phyloP scores from a whole-genome alignment of 164 flowering plant species.

The Pachysandra terminalis region DNA sequence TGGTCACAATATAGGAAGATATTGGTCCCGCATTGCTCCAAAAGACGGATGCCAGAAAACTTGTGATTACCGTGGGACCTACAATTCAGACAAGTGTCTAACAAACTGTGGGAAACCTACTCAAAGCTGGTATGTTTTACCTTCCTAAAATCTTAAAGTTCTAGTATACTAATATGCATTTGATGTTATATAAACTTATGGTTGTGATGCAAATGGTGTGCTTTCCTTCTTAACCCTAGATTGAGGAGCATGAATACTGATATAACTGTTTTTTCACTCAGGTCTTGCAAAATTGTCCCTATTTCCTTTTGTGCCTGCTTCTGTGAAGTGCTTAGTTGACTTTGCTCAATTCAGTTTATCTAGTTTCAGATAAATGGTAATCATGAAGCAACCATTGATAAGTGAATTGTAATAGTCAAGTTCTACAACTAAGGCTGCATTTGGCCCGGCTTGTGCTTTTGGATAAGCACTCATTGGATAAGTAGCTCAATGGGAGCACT shows the following conservation, averaged over 20 bases:
- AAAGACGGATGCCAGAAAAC: slow-evolving; percentile 58
- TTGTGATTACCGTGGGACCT: slow-evolving; percentile 88
- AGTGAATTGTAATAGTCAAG: no score
- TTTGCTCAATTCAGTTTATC: not conserved
- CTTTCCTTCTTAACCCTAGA: not conserved
- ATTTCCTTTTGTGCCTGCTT: not conserved
- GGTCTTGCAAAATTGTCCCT: not conserved
- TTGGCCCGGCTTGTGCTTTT: no score
- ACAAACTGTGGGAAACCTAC: slow-evolving; percentile 86
- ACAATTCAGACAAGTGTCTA: slow-evolving; percentile 53
- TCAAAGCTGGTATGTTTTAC: slow-evolving; percentile 57
- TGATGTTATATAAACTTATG: not conserved
- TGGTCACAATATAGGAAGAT: slow-evolving; percentile 89
- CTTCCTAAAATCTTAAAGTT: not conserved
- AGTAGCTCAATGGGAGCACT: no score
- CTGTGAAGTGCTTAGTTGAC: not conserved
- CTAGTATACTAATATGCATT: not conserved
- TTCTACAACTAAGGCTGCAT: no score
- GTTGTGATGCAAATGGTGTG: not conserved
- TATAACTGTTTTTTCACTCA: not conserved
- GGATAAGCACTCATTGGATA: no score
- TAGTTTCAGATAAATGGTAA: no score
- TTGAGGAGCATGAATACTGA: not conserved
- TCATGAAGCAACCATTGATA: no score
- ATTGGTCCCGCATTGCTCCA: slow-evolving; percentile 70